Percentiles rank a stretch among this genome's conserved stretches.
phyloP scores from a whole-genome alignment of 177 flowering plant species.

The Vitis hybrid region DNA sequence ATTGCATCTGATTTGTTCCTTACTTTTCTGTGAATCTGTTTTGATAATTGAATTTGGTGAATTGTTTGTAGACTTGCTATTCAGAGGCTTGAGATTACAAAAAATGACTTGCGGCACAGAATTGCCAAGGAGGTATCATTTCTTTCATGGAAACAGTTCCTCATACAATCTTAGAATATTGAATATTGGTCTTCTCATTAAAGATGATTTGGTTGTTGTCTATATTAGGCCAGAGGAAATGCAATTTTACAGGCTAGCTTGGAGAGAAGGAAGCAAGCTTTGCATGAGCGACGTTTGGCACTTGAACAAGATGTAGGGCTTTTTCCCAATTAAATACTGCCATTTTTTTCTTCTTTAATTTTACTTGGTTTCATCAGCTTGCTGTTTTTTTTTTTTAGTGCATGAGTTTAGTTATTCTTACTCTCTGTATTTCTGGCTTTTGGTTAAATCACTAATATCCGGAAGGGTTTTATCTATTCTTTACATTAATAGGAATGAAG shows the following conservation, averaged over 20 bases:
- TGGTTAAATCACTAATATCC: too few relatives aligned
- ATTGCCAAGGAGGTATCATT: conserved; percentile 92
- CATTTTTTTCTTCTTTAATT: not conserved
- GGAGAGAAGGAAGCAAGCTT: conserved; percentile 97
- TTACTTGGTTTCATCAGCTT: not conserved
- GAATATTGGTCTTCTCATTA: conserved; percentile 5
- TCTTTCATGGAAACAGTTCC: not conserved
- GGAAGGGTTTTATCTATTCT: too few relatives aligned
- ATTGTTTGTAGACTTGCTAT: conserved; percentile 74
- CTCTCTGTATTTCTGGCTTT: too few relatives aligned
- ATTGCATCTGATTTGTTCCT: not conserved
- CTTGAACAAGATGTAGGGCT: conserved; percentile 96
- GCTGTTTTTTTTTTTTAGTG: not conserved
- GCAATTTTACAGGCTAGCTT: conserved; percentile 97
- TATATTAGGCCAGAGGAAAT: conserved; percentile 86
- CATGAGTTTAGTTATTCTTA: too few relatives aligned
- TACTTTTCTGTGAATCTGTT: not conserved
- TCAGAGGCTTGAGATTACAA: conserved; percentile 89
- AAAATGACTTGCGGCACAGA: conserved; percentile 86
- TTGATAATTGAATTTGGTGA: not conserved
- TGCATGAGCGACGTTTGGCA: conserved; percentile 95
- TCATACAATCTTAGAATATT: not conserved
- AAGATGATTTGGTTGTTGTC: conserved; percentile 13
- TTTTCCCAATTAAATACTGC: not conserved
- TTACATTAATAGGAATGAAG: too few relatives aligned